phyloP scores from a whole-genome alignment of 495 filamentous ascomycete genomes.

The Talaromyces adpressus region DNA sequence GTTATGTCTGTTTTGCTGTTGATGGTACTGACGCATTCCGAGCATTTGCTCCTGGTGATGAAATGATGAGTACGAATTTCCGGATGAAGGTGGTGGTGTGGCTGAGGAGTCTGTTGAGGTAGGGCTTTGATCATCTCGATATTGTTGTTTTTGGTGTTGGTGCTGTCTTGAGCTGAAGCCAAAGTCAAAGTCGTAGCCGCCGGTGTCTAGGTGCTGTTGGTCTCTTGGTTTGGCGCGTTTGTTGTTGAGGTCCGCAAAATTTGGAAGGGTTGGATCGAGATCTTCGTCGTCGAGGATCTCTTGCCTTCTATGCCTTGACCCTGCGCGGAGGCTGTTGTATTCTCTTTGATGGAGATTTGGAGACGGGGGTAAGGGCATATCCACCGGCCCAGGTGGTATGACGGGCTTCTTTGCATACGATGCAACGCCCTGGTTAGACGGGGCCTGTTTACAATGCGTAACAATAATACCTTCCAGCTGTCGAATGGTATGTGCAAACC shows the following conservation, averaged over 20 bases:
- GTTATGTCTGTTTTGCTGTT: background rate
- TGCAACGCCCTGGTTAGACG: background rate
- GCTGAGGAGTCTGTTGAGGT: background rate
- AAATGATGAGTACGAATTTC: background rate
- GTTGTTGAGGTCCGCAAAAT: background rate
- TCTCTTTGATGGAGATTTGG: background rate
- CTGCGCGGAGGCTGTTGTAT: background rate
- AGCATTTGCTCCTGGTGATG: background rate
- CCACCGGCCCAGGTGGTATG: background rate
- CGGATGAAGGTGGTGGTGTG: background rate
- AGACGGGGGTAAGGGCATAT: slow-evolving; percentile 1
- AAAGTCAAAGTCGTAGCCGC: background rate
- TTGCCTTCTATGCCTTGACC: background rate
- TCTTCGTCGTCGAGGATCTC: background rate
- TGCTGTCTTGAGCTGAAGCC: background rate
- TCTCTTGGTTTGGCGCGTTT: background rate
- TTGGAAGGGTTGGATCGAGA: background rate
- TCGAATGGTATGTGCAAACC: slow-evolving; percentile 13
- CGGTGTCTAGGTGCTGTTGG: background rate
- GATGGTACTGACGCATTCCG: background rate
- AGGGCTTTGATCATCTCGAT: background rate
- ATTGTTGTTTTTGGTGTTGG: background rate
- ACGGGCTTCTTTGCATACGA: background rate
- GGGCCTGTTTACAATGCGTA: slow-evolving; percentile 14
- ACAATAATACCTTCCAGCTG: slow-evolving; percentile 13